Evolutionary conservation across 768 basidiomycete genomes (phyloP).

Genomic region (Leccinum arenicola): DNA sequence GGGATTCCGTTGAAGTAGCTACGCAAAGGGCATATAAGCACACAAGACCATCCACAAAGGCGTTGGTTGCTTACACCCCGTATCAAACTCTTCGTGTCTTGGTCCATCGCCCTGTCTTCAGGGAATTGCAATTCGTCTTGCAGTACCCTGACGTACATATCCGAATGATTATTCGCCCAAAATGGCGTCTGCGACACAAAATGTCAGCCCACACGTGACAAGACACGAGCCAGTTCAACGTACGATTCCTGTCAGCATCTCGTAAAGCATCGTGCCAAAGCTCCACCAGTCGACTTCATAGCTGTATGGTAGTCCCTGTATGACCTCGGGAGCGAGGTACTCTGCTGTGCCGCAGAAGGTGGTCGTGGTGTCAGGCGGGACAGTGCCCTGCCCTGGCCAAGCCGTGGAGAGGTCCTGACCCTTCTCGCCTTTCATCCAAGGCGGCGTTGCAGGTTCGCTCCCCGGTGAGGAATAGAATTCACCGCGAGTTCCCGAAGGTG

Average conservation of each 20-base stretch:
- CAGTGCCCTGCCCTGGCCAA: slow-evolving; percentile 55
- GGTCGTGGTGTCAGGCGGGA: slow-evolving; percentile 62
- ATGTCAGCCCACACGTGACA: slow-evolving; percentile 17
- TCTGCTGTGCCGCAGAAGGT: slow-evolving; percentile 98
- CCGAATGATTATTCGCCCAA: slow-evolving; percentile 89
- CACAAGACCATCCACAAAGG: not conserved
- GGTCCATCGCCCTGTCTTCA: slow-evolving; percentile 88
- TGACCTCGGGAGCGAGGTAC: slow-evolving; percentile 95
- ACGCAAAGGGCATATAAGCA: slow-evolving; percentile 13
- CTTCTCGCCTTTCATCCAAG: slow-evolving; percentile 74
- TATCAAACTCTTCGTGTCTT: slow-evolving; percentile 92
- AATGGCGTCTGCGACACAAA: slow-evolving; percentile 68
- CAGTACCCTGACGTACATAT: slow-evolving; percentile 92
- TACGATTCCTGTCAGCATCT: slow-evolving; percentile 95
- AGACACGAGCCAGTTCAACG: slow-evolving; percentile 20
- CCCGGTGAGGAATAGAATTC: slow-evolving; percentile 52
- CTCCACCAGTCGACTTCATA: slow-evolving; percentile 99
- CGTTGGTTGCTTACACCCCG: slow-evolving; percentile 69
- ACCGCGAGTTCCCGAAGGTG: slow-evolving; percentile 49
- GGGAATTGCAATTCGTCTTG: slow-evolving; percentile 90
- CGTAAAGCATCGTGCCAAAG: slow-evolving; percentile 95
- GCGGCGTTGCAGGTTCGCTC: slow-evolving; percentile 50
- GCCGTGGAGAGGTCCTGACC: slow-evolving; percentile 49
- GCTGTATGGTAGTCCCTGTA: slow-evolving; percentile 84
- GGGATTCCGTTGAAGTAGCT: slow-evolving; percentile 94